These are phyloP conservation scores for Zopfochytrium polystomum DNA, from an alignment of 371 early-diverging fungal species.

Conservation along the genomic window DNA sequence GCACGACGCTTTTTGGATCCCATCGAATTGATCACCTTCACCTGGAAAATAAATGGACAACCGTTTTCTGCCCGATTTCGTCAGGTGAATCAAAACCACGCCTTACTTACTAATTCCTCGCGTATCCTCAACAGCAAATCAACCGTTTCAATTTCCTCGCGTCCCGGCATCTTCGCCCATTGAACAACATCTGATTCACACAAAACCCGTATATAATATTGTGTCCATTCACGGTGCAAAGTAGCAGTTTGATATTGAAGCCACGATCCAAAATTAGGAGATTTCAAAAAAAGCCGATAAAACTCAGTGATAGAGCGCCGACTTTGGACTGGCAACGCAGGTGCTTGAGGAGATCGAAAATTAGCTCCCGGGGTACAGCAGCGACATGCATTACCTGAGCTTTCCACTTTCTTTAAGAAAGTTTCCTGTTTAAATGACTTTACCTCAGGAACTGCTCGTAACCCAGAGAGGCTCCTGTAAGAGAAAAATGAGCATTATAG, in stretches of 20 bases:
- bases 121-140: conserved; percentile 60
- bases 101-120: conserved; percentile 52
- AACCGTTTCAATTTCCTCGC: conserved; percentile 58
- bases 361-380: too few species aligned
- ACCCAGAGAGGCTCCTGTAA: conserved; percentile 34
- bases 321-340: conserved; percentile 46
- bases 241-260: conserved; percentile 75
- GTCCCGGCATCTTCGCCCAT: conserved; percentile 36
- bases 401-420: conserved; percentile 38
- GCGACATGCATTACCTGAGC: conserved; percentile 19
- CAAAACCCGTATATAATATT: conserved; percentile 57
- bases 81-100: too few species aligned
- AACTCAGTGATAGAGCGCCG: conserved; percentile 57
- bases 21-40: conserved; percentile 2
- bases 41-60: not conserved
- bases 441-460: conserved; percentile 45
- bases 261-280: conserved; percentile 95
- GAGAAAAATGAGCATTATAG: not conserved
- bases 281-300: conserved; percentile 83
- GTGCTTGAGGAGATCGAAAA: conserved; percentile 30
- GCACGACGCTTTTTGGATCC: not conserved
- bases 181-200: conserved; percentile 52
- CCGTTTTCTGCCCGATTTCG: too few species aligned
- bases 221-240: conserved; percentile 69
- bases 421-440: conserved; percentile 50